Base-by-base conservation (phyloP, 148 eudicot genomes). In the Amaranthus cruentus region DNA sequence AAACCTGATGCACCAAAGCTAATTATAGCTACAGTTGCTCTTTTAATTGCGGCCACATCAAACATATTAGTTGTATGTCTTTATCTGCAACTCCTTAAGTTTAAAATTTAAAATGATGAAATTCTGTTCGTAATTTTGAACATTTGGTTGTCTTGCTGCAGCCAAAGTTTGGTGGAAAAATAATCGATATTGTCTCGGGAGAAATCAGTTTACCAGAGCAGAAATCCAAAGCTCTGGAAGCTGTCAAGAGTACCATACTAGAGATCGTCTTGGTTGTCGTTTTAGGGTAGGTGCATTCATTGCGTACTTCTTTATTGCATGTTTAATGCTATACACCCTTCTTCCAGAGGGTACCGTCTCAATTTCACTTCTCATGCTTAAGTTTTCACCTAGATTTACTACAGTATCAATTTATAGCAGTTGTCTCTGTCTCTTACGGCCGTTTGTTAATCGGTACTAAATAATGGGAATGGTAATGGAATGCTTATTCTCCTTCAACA, bases 141-240 rank as follows among this genome's bases (percentile, higher is more conserved):
- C 28, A 56, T 67, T 38, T 18, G 46, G n/a, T 70, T 63, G 65
- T 51, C 66, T 10, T 80, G 42, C 49, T 85, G 87, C 92, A 91
- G 98, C 97, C 95, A 18, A 91, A 87, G 77, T 93, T 87, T 83
- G 98, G 98, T 55, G 98, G 97, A 52, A 84, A 70, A 55, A 82
- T 93, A 59, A 93, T 93, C 66, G 98, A 93, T 79, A 93, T 93
- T 11, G 96, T 91, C 58, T 88, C 97, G 7, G 74, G 88, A 70
- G 97, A 93, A 68, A 81, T 85, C 57, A 73, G 71, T 54, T 85
- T 95, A 55, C 87, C 90, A 48, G 87, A 87, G 73, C 88, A 90
- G 84, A 81, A 81, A 80, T 72, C 83, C 43, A 73, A 78, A 73
- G 94, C 98, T 67, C 71, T 77, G 69, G 73, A 80, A n/a, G 98